phyloP scores from a whole-genome alignment of 352 stramenopile species.

The Globisporangium perplexum region DNA sequence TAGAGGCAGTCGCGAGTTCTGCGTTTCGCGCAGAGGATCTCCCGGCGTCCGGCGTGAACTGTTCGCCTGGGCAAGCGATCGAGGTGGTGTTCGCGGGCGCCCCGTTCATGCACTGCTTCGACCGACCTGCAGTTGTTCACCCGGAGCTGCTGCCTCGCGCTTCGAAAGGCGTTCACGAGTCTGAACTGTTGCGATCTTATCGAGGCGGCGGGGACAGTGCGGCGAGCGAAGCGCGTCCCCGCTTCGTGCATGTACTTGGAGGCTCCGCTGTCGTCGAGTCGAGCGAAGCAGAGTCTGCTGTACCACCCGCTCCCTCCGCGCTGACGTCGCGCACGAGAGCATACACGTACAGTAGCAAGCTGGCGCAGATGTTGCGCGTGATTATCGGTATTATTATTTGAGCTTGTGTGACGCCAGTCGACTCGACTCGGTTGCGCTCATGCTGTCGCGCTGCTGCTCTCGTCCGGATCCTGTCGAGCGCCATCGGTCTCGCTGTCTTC shows the following conservation, averaged over 20 bases:
- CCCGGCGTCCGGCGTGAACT: constrained; percentile 21
- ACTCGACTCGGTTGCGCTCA: no score
- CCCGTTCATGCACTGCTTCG: constrained; percentile 18
- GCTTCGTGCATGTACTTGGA: constrained; percentile 7
- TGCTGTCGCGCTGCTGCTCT: not conserved
- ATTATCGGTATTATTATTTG: not conserved
- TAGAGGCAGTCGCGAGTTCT: constrained; percentile 19
- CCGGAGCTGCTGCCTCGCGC: constrained; percentile 5
- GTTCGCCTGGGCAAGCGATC: constrained; percentile 17
- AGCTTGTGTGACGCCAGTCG: no score
- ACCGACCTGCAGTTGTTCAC: constrained; percentile 9
- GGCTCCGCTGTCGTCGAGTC: constrained; percentile 6
- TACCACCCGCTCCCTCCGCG: constrained; percentile 5
- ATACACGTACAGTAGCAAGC: not conserved
- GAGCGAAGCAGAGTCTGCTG: constrained; percentile 4
- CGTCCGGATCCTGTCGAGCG: no score
- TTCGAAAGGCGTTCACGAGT: not conserved
- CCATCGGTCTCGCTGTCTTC: not conserved
- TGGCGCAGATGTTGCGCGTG: no score
- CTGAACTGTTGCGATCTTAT: not conserved
- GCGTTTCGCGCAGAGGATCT: constrained; percentile 26
- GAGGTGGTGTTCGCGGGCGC: constrained; percentile 27
- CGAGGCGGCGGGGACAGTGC: not conserved
- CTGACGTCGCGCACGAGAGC: not conserved
- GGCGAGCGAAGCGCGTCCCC: not conserved